Evolutionary conservation across 2,329 filamentous ascomycete genomes (phyloP), one percentile per base, ranked within the genome.

Genomic region (Trichoderma atrobrunneum): DNA sequence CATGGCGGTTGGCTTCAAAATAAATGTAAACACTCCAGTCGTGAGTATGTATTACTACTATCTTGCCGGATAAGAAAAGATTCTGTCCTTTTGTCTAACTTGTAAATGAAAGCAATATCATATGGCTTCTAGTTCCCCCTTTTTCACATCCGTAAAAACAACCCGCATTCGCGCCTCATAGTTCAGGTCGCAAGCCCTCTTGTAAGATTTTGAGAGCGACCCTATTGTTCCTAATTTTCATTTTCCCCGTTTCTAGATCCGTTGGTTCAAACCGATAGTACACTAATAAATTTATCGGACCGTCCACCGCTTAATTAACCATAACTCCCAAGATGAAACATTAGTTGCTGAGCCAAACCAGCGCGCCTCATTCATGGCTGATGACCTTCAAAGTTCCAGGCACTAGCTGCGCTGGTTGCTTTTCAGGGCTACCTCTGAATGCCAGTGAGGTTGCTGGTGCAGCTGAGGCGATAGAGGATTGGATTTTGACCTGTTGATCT

Each of bases 351-450:
- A 67, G 67, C 72, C 74, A 74, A 66, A 68, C 66, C 48, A 67
- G 63, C 68, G 65, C 30, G 43, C 70, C 68, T 72, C 76, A 82
- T 59, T 81, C 75, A 26, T 76, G 75, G 28, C 74, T 77, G 30
- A 76, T 76, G 39, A 82, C 77, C 73, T 80, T 77, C 39, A 84
- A 75, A 21, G 80, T 75, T 32, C 64, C 66, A 75, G 24, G 74
- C 28, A 73, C 76, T 10, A 79, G 76, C 39, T 81, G 48, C 14
- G 34, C 43, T 14, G 75, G 81, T 65, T 82, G 77, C 81, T 90
- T 90, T 77, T 90, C 89, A 28, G 89, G 88, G 76, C 88, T 90
- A 75, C 87, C 87, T 77, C 89, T 86, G 81, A 88, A 88, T 76
- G 89, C 87, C 76, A 91, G 79, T 34, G 86, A 81, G 16, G 85